Conservation (phyloP, 2,329 filamentous ascomycete genomes). For the Aspergillus brunneoviolaceus region DNA sequence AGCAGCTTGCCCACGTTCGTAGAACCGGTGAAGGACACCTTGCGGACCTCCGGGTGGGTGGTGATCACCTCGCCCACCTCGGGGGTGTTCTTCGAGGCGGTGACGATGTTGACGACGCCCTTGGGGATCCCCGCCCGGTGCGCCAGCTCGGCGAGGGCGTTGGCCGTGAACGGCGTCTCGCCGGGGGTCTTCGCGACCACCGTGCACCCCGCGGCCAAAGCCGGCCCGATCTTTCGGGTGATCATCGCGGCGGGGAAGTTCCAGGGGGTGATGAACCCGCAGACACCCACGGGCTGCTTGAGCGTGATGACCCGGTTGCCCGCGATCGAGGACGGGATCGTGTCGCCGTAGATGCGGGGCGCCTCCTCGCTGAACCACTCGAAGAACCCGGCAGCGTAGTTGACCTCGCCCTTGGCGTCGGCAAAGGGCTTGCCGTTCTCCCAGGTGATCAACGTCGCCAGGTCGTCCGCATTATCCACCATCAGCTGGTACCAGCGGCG, state of each 20-base stretch:
- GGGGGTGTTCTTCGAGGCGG: slow-evolving; percentile 73
- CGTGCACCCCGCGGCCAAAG: slow-evolving; percentile 89
- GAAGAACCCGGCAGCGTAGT: slow-evolving; percentile 61
- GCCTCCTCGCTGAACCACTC: slow-evolving; percentile 66
- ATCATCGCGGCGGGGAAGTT: slow-evolving; percentile 61
- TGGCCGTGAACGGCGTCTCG: slow-evolving; percentile 88
- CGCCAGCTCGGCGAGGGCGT: slow-evolving; percentile 83
- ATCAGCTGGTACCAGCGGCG: slow-evolving; percentile 68
- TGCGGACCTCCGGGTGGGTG: slow-evolving; percentile 72
- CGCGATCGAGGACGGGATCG: slow-evolving; percentile 59
- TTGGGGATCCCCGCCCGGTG: slow-evolving; percentile 84
- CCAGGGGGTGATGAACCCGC: slow-evolving; percentile 67
- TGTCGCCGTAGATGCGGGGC: slow-evolving; percentile 58
- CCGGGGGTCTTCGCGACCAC: slow-evolving; percentile 88
- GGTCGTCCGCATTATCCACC: slow-evolving; percentile 64
- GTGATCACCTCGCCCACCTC: slow-evolving; percentile 76
- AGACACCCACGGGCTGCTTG: slow-evolving; percentile 67
- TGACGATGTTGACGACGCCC: slow-evolving; percentile 88
- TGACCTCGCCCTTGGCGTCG: slow-evolving; percentile 59
- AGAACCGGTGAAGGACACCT: slow-evolving; percentile 88
- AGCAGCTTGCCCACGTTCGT: slow-evolving; percentile 69
- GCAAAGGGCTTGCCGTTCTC: slow-evolving; percentile 68
- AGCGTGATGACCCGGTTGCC: slow-evolving; percentile 63
- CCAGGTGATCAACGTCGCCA: slow-evolving; percentile 66
- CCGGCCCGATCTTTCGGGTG: slow-evolving; percentile 53